These are phyloP conservation scores for Lasiodiplodia sp. DNA, from an alignment of 2,329 filamentous ascomycete genomes.

Conservation along the genomic window DNA sequence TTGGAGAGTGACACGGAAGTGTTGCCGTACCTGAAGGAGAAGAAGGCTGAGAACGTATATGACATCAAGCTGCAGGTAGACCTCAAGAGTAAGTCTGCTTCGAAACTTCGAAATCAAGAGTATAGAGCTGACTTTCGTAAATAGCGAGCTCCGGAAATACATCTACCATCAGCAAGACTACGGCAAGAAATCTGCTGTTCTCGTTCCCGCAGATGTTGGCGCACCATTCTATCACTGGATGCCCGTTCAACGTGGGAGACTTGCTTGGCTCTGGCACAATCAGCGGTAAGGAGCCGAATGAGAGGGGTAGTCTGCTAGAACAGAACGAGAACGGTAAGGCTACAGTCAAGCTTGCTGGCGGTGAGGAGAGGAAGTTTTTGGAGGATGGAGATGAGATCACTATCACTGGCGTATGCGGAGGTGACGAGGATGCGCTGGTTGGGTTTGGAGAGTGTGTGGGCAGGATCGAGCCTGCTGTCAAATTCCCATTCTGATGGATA, in stretches of 20 bases:
- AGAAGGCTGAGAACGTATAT: slow-evolving; percentile 65
- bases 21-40: slow-evolving; percentile 71
- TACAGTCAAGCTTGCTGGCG: slow-evolving; percentile 66
- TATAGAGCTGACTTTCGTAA: slow-evolving; percentile 33
- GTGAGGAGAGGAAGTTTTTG: slow-evolving; percentile 74
- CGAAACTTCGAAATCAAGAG: background rate
- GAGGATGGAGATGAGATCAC: slow-evolving; percentile 76
- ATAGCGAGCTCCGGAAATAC: slow-evolving; percentile 56
- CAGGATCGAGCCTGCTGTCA: slow-evolving; percentile 57
- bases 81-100: slow-evolving; percentile 53
- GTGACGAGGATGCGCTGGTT: slow-evolving; percentile 65
- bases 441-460: slow-evolving; percentile 80
- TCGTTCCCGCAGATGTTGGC: slow-evolving; percentile 85
- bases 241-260: slow-evolving; percentile 76
- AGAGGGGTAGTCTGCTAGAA: slow-evolving; percentile 75
- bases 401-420: slow-evolving; percentile 70
- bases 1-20: slow-evolving; percentile 63
- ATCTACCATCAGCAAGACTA: slow-evolving; percentile 65
- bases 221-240: slow-evolving; percentile 79
- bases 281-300: slow-evolving; percentile 65
- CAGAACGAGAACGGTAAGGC: slow-evolving; percentile 74
- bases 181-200: slow-evolving; percentile 75
- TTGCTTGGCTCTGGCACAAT: slow-evolving; percentile 82
- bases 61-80: slow-evolving; percentile 75
- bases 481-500: slow-evolving; percentile 2